Conservation (phyloP, 2,329 filamentous ascomycete species). For the Exserohilum turcica region DNA sequence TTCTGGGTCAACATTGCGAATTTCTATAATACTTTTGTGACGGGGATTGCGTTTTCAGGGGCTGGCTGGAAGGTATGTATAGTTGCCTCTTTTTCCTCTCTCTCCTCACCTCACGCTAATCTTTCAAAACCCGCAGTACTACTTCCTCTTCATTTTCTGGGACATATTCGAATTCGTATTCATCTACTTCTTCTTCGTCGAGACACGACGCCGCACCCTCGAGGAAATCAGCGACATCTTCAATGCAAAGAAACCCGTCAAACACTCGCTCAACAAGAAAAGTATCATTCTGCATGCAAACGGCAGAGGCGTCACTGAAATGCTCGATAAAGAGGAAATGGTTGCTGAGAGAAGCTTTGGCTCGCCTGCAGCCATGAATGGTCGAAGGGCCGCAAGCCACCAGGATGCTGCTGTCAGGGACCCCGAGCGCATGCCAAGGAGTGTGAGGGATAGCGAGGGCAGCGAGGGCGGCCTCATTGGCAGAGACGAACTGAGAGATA, state of each 20-base stretch:
- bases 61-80: constrained; percentile 46
- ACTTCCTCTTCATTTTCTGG: constrained; percentile 50
- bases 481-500: constrained; percentile 11
- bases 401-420: too few species aligned
- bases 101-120: background rate
- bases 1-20: constrained; percentile 53
- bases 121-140: constrained; percentile 34
- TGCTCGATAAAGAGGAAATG: constrained; percentile 36
- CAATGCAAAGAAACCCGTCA: constrained; percentile 47
- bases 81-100: background rate
- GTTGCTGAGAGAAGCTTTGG: constrained; percentile 12
- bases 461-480: constrained; percentile 6
- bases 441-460: constrained; percentile 14
- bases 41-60: constrained; percentile 47
- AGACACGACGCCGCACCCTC: constrained; percentile 49
- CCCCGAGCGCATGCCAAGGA: background rate
- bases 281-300: constrained; percentile 38
- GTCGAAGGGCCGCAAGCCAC: too few species aligned
- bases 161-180: constrained; percentile 51
- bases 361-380: background rate
- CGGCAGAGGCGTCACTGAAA: constrained; percentile 38
- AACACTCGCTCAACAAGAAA: constrained; percentile 40
- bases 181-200: constrained; percentile 47
- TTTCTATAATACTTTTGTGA: constrained; percentile 55
- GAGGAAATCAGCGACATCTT: constrained; percentile 56